Percentiles rank a stretch among this genome's conserved stretches.
These are phyloP conservation scores for Ogataea trehaloabstinens DNA, from an alignment of 805 yeast genomes.

Conservation along the genomic window DNA sequence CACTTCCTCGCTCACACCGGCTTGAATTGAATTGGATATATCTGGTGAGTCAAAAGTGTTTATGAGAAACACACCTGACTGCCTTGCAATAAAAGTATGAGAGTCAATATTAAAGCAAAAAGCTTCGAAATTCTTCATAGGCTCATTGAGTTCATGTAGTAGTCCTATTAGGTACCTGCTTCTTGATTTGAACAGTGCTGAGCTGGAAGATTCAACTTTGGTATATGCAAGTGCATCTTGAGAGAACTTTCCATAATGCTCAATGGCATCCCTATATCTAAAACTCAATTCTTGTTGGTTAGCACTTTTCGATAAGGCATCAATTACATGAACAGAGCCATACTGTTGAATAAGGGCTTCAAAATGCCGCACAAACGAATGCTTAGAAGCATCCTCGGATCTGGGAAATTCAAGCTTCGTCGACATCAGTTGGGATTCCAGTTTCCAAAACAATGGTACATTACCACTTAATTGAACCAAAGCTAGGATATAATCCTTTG, in stretches of 20 bases:
- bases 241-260: slow-evolving; percentile 9
- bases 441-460: slow-evolving; percentile 55
- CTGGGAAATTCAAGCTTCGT: slow-evolving; percentile 48
- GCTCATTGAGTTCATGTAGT: slow-evolving; percentile 19
- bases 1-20: slow-evolving; percentile 47
- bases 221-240: slow-evolving; percentile 27
- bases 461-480: slow-evolving; percentile 50
- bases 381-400: slow-evolving; percentile 52
- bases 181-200: slow-evolving; percentile 34
- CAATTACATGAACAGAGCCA: slow-evolving; percentile 50
- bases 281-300: slow-evolving; percentile 46
- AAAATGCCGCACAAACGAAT: slow-evolving; percentile 50
- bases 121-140: slow-evolving; percentile 46
- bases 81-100: slow-evolving; percentile 41
- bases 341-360: slow-evolving; percentile 45
- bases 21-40: slow-evolving; percentile 48
- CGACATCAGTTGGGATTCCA: slow-evolving; percentile 43
- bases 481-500: slow-evolving; percentile 40
- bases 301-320: slow-evolving; percentile 41
- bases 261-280: slow-evolving; percentile 32
- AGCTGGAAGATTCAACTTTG: slow-evolving; percentile 36
- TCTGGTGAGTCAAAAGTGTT: slow-evolving; percentile 50
- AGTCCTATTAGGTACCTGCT: slow-evolving; percentile 22
- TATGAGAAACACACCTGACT: slow-evolving; percentile 48
- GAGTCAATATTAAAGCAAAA: slow-evolving; percentile 39